phyloP scores from a whole-genome alignment of 2,329 filamentous ascomycete species.

The Calonectria multiphialidica region DNA sequence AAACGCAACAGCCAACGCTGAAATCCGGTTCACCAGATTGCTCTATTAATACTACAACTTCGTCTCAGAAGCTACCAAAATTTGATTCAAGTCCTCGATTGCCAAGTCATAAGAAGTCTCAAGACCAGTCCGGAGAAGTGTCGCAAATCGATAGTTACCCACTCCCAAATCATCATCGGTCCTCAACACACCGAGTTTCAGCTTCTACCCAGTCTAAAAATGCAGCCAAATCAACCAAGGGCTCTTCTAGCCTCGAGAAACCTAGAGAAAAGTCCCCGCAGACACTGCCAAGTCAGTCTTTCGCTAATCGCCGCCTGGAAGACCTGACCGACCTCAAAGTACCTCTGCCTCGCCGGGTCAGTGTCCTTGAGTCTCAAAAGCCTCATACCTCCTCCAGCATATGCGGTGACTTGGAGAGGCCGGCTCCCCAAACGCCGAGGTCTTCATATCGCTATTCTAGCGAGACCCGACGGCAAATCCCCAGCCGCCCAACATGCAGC shows the following conservation, averaged over 20 bases:
- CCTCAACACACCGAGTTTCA: background rate
- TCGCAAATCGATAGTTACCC: background rate
- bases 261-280: background rate
- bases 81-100: background rate
- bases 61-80: background rate
- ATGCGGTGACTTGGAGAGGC: slow-evolving; percentile 50
- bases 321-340: slow-evolving; percentile 1
- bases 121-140: background rate
- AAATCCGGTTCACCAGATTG: background rate
- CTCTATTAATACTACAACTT: background rate
- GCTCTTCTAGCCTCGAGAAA: background rate
- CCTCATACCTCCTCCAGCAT: slow-evolving; percentile 34
- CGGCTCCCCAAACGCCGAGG: slow-evolving; percentile 37
- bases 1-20: background rate
- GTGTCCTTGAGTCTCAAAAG: background rate
- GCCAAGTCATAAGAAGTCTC: background rate
- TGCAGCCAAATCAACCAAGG: background rate
- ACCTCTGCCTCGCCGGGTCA: slow-evolving; percentile 19
- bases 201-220: background rate
- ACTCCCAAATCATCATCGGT: background rate
- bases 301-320: background rate
- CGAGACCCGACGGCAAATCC: slow-evolving; percentile 10
- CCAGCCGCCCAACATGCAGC: slow-evolving; percentile 4
- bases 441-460: slow-evolving; percentile 1
- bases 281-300: background rate